Evolutionary conservation across 2,329 filamentous ascomycete genomes (phyloP).

Genomic region (Metarhizium anisopliae): DNA sequence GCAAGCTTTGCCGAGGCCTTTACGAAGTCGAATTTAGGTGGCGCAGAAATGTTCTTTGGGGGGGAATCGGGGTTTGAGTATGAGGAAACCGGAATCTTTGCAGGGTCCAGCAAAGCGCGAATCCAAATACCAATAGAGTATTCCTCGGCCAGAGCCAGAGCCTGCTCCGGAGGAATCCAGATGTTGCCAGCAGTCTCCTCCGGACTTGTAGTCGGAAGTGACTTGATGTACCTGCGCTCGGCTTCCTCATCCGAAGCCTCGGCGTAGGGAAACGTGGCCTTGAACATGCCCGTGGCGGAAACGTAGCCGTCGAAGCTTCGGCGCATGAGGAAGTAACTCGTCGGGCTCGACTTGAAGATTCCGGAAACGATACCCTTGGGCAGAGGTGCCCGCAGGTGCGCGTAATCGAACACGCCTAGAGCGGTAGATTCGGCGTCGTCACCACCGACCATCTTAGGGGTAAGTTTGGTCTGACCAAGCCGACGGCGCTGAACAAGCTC

Average conservation of each 20-base stretch:
- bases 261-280: conserved; percentile 77
- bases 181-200: conserved; percentile 96
- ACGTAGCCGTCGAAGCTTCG: conserved; percentile 78
- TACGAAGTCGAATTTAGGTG: conserved; percentile 66
- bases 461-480: conserved; percentile 85
- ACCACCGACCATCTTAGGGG: conserved; percentile 69
- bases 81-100: conserved; percentile 57
- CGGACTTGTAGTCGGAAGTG: conserved; percentile 66
- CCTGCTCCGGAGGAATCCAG: conserved; percentile 81
- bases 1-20: conserved; percentile 32
- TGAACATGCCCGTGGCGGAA: conserved; percentile 87
- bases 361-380: conserved; percentile 87
- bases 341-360: conserved; percentile 82
- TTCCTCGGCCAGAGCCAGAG: conserved; percentile 74
- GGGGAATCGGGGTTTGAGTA: conserved; percentile 55
- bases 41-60: conserved; percentile 68
- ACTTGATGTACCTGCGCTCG: conserved; percentile 80
- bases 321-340: conserved; percentile 95
- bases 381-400: conserved; percentile 83
- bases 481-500: conserved; percentile 77
- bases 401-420: conserved; percentile 87
- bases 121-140: conserved; percentile 86
- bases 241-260: conserved; percentile 61
- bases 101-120: conserved; percentile 80
- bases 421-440: conserved; percentile 65